phyloP scores from a whole-genome alignment of 495 filamentous ascomycete genomes.

The Trichoderma reesei region DNA sequence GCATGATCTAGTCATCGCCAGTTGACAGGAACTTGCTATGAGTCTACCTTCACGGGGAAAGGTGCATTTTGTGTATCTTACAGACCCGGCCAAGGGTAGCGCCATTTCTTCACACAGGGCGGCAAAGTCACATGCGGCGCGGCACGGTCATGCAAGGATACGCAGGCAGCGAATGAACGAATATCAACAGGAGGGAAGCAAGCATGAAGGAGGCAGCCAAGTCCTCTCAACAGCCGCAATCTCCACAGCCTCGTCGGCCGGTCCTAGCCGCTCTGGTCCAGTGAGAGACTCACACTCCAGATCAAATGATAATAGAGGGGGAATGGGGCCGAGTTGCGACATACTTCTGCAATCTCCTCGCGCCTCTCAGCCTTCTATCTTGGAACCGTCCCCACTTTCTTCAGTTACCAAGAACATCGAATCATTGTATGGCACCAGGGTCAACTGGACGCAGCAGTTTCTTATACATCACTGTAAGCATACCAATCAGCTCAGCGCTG shows the following conservation, averaged over 20 bases:
- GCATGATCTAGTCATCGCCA: background rate
- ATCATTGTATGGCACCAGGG: background rate
- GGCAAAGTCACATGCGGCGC: background rate
- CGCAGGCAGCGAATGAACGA: background rate
- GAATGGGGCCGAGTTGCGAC: background rate
- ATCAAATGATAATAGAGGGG: background rate
- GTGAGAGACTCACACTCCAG: background rate
- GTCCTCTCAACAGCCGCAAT: background rate
- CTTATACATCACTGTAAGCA: slow-evolving; percentile 3
- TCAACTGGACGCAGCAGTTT: background rate
- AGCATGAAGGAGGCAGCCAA: background rate
- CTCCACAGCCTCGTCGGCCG: background rate
- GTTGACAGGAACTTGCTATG: background rate
- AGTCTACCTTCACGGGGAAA: background rate
- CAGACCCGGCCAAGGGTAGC: background rate
- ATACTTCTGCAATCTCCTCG: background rate
- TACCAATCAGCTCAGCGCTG: background rate
- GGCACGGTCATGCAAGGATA: slow-evolving; percentile 1
- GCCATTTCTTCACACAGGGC: background rate
- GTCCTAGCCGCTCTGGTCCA: background rate
- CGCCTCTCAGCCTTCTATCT: background rate
- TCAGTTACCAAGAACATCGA: background rate
- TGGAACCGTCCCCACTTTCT: background rate
- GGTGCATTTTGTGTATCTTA: background rate
- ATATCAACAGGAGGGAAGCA: background rate